Percentiles rank a stretch among this genome's conserved stretches.
Conservation (phyloP, 352 stramenopile genomes). For the Phytophthora sp. region DNA sequence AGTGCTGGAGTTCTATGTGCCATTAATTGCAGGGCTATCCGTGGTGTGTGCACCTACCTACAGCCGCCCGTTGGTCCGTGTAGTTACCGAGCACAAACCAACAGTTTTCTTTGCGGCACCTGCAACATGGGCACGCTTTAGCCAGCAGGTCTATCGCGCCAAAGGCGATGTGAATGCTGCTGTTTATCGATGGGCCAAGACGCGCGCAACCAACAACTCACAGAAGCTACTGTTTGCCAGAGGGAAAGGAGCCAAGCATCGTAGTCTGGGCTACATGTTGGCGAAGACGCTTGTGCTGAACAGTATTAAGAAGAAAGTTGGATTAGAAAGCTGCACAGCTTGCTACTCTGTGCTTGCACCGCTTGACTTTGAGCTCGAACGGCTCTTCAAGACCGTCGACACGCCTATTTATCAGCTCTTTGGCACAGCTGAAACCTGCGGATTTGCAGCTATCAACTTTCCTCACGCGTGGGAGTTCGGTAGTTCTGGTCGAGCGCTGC, state of each 20-base stretch:
- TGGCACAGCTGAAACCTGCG: conserved; percentile 66
- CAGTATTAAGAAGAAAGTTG: conserved; percentile 81
- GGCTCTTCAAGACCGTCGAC: conserved; percentile 85
- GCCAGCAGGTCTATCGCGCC: conserved; percentile 67
- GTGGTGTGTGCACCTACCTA: conserved; percentile 71
- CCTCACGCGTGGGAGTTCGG: conserved; percentile 79
- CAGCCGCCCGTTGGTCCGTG: conserved; percentile 46
- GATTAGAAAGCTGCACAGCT: conserved; percentile 70
- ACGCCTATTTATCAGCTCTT: conserved; percentile 84
- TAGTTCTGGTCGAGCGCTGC: conserved; percentile 62
- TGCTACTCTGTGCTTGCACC: conserved; percentile 82
- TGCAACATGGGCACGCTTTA: conserved; percentile 74
- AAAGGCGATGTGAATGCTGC: conserved; percentile 79
- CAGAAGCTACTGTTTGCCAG: conserved; percentile 72
- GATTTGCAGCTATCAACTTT: conserved; percentile 78
- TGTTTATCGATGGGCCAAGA: conserved; percentile 82
- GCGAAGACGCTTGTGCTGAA: conserved; percentile 82
- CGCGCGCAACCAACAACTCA: conserved; percentile 76
- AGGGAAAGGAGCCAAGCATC: conserved; percentile 42
- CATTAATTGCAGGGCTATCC: conserved; percentile 59
- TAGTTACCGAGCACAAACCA: conserved; percentile 59
- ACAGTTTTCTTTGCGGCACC: conserved; percentile 84
- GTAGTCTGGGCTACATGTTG: conserved; percentile 78
- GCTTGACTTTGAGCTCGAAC: conserved; percentile 81
- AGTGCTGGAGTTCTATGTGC: conserved; percentile 79